phyloP scores from a whole-genome alignment of 495 filamentous ascomycete genomes.

The Tuber aestivum region DNA sequence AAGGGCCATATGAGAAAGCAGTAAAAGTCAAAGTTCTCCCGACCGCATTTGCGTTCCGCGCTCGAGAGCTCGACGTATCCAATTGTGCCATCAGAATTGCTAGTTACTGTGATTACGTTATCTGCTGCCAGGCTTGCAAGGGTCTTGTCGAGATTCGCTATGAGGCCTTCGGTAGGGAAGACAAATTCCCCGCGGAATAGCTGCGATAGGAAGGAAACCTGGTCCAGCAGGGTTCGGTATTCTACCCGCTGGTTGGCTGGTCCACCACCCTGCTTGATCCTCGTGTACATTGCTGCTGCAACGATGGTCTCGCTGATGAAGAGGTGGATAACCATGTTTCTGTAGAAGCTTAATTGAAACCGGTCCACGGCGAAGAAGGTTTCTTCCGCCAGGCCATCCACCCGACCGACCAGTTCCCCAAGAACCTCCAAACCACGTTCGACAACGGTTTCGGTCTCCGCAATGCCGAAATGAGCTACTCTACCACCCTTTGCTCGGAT shows the following conservation, averaged over 20 bases:
- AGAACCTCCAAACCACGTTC: constrained; percentile 85
- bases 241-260: constrained; percentile 71
- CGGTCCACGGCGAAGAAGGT: constrained; percentile 91
- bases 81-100: constrained; percentile 48
- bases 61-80: constrained; percentile 66
- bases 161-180: constrained; percentile 79
- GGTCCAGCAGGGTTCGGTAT: constrained; percentile 61
- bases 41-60: constrained; percentile 64
- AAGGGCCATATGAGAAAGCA: constrained; percentile 98
- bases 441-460: constrained; percentile 72
- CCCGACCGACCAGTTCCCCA: constrained; percentile 75
- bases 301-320: constrained; percentile 90
- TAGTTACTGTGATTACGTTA: constrained; percentile 63
- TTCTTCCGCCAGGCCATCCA: constrained; percentile 72
- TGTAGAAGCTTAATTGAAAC: constrained; percentile 94
- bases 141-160: constrained; percentile 70
- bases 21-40: constrained; percentile 97
- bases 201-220: constrained; percentile 82
- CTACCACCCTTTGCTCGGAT: constrained; percentile 79
- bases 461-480: constrained; percentile 84
- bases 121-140: constrained; percentile 70
- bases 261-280: constrained; percentile 81
- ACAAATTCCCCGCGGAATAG: constrained; percentile 97
- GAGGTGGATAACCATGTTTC: constrained; percentile 98
- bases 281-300: constrained; percentile 79